A percentile compares a stretch with the other conserved stretches of the same genome.
phyloP scores from a whole-genome alignment of 23 red algal genomes.

The Cyanidiococcus yangmingshanensis region DNA sequence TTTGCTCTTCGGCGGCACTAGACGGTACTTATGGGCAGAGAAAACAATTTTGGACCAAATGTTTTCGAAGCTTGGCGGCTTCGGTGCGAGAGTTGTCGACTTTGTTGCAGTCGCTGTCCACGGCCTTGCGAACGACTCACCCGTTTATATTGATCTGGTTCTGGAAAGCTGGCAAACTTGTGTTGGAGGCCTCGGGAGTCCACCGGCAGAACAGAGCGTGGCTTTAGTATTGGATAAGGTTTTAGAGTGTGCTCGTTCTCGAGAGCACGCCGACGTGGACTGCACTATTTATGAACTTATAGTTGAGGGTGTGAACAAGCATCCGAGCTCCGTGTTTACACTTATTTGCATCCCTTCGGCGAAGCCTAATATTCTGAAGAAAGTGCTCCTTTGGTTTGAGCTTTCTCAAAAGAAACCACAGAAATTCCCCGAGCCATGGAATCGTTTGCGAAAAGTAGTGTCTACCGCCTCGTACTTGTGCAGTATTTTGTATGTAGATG shows the following conservation, averaged over 20 bases:
- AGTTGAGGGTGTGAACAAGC: not conserved
- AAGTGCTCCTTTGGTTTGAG: slow-evolving; percentile 1
- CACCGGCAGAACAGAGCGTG: not conserved
- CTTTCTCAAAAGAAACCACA: not conserved
- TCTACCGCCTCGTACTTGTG: not conserved
- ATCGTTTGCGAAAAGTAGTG: not conserved
- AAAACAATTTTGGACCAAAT: not conserved
- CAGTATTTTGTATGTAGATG: not conserved
- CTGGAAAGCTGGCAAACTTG: not conserved
- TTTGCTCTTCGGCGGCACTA: not conserved
- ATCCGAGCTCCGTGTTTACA: not conserved
- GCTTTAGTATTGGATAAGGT: not conserved
- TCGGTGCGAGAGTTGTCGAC: not conserved
- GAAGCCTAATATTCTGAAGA: not conserved
- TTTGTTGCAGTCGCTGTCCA: not conserved
- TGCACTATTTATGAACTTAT: not conserved
- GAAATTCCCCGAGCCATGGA: not conserved
- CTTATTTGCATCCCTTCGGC: not conserved
- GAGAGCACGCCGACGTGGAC: not conserved
- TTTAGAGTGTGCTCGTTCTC: not conserved
- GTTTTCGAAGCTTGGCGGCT: not conserved
- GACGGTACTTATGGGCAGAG: not conserved
- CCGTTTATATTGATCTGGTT: not conserved
- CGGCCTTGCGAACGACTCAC: not conserved
- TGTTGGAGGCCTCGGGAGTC: not conserved